Conservation (phyloP, 148 eudicot genomes). For the Amaranthus hypochondriacus region DNA sequence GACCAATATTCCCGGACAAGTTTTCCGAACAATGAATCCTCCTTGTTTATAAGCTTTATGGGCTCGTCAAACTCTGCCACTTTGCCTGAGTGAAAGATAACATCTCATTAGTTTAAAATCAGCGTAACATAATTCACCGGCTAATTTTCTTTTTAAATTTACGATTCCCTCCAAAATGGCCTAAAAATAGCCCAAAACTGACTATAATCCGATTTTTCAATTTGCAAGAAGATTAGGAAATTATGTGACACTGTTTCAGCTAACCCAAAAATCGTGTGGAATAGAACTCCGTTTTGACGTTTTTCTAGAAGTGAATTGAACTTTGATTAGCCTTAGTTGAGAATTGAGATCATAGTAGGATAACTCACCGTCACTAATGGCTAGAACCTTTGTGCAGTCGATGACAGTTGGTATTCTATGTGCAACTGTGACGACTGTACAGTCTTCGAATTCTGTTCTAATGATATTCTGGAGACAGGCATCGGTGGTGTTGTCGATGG, state of each 20-base stretch:
- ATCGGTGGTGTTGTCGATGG: slow-evolving; percentile 59
- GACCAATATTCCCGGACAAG: slow-evolving; percentile 51
- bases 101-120: not conserved
- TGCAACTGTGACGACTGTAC: slow-evolving; percentile 58
- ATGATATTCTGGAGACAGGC: slow-evolving; percentile 46
- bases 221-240: too few relatives aligned
- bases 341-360: too few relatives aligned
- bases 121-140: not conserved
- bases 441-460: slow-evolving; percentile 39
- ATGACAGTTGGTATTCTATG: slow-evolving; percentile 63
- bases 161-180: too few relatives aligned
- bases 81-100: slow-evolving; percentile 32
- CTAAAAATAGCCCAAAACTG: too few relatives aligned
- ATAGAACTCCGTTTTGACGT: too few relatives aligned
- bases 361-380: slow-evolving; percentile 42
- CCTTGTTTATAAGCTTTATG: slow-evolving; percentile 36
- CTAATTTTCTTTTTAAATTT: not conserved
- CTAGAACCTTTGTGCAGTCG: slow-evolving; percentile 53
- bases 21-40: slow-evolving; percentile 43
- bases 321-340: not conserved
- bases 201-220: too few relatives aligned
- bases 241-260: too few relatives aligned
- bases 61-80: slow-evolving; percentile 55
- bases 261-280: too few relatives aligned
- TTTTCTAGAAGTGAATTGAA: not conserved